Conservation (phyloP, 2,329 filamentous ascomycete genomes). For the Ceratocystis destructans region DNA sequence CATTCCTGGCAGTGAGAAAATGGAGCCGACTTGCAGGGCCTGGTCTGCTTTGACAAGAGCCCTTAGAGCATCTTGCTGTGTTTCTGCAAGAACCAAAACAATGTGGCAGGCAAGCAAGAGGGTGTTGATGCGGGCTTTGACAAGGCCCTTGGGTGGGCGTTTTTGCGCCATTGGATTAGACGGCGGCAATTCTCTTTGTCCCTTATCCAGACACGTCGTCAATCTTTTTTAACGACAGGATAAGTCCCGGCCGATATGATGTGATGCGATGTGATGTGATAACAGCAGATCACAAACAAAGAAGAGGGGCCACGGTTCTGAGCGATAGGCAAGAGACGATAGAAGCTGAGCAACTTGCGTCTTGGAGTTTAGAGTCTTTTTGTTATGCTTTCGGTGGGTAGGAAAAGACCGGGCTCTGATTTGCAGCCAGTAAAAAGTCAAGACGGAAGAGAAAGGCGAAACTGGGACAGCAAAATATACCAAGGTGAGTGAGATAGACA, state of each 20-base stretch:
- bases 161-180: constrained; percentile 14
- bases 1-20: constrained; percentile 19
- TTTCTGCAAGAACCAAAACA: constrained; percentile 19
- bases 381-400: not conserved
- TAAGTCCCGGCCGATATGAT: no score
- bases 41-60: constrained; percentile 21
- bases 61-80: constrained; percentile 10
- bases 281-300: no score
- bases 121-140: constrained; percentile 18
- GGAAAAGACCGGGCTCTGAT: not conserved
- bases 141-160: constrained; percentile 16
- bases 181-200: not conserved
- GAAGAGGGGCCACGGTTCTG: no score
- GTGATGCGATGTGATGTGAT: no score
- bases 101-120: constrained; percentile 20
- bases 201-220: not conserved
- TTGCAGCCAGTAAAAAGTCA: not conserved
- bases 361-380: no score
- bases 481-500: not conserved
- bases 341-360: no score
- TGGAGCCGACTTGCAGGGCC: constrained; percentile 20
- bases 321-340: no score
- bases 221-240: not conserved
- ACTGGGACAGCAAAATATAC: not conserved
- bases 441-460: not conserved